Evolutionary conservation across 768 basidiomycete genomes (phyloP).

Genomic region (Lepiota venenata): DNA sequence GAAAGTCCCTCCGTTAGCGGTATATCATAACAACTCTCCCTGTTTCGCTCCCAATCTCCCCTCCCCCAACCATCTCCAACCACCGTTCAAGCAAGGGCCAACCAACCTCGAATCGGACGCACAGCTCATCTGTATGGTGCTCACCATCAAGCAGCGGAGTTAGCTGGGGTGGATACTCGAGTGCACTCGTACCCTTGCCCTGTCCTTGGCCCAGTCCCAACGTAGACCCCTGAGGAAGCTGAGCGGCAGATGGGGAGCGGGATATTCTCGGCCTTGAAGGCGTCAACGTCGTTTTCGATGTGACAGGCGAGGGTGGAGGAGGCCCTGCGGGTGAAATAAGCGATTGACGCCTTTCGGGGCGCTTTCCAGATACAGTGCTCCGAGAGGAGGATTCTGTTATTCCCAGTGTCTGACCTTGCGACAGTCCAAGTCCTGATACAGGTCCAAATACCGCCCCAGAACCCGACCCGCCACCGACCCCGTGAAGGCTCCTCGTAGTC

Average conservation of each 20-base stretch:
- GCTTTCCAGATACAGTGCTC: neutral
- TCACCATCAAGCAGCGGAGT: slow-evolving; percentile 74
- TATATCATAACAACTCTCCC: slow-evolving; percentile 80
- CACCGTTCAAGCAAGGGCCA: slow-evolving; percentile 81
- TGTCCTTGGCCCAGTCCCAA: neutral
- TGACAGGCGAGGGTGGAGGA: slow-evolving; percentile 40
- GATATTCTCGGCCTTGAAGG: slow-evolving; percentile 47
- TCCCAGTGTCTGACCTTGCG: neutral
- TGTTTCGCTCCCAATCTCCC: slow-evolving; percentile 61
- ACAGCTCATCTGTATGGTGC: slow-evolving; percentile 90
- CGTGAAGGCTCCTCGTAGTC: slow-evolving; percentile 1
- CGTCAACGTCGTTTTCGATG: slow-evolving; percentile 29
- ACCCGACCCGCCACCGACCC: neutral
- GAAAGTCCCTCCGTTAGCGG: slow-evolving; percentile 38
- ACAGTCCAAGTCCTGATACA: neutral
- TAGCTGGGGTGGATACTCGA: slow-evolving; percentile 52
- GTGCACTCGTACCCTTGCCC: slow-evolving; percentile 11
- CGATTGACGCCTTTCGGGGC: slow-evolving; percentile 32
- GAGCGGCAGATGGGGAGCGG: slow-evolving; percentile 57
- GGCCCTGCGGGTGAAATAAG: slow-evolving; percentile 28
- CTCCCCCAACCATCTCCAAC: slow-evolving; percentile 59
- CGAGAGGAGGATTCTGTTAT: neutral
- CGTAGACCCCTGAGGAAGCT: slow-evolving; percentile 24
- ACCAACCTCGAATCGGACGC: slow-evolving; percentile 75
- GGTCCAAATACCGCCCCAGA: neutral